A percentile compares a stretch with the other conserved stretches of the same genome.
Conservation (phyloP, 176 grass and related monocot genomes). For the Phyllostachys edulis region DNA sequence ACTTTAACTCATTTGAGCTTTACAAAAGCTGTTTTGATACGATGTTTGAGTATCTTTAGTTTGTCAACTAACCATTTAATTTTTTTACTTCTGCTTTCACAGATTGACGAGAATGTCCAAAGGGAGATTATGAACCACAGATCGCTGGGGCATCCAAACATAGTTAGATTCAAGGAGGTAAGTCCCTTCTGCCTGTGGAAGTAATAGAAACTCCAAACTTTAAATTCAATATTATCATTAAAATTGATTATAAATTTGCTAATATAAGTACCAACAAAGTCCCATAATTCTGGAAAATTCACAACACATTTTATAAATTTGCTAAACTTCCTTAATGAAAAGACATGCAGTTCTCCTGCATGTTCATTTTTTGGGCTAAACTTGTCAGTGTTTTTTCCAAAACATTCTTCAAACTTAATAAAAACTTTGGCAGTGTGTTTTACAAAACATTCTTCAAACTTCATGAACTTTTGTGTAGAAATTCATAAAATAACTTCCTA, state of each 20-base stretch:
- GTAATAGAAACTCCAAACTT: neutral
- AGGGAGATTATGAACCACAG: slow-evolving; percentile 99
- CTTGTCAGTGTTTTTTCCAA: neutral
- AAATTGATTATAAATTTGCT: neutral
- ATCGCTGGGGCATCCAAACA: slow-evolving; percentile 88
- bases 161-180: slow-evolving; percentile 96
- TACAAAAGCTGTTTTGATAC: neutral
- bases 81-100: slow-evolving; percentile 11
- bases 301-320: neutral
- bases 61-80: slow-evolving; percentile 10
- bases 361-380: too few relatives aligned
- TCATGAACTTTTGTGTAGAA: neutral
- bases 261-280: neutral
- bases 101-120: slow-evolving; percentile 99
- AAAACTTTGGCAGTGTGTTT: neutral
- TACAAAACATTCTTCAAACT: neutral
- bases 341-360: too few relatives aligned
- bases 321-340: too few relatives aligned
- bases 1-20: neutral
- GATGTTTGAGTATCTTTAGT: slow-evolving; percentile 16
- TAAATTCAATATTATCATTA: neutral
- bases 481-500: neutral
- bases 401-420: neutral
- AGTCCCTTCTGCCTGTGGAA: slow-evolving; percentile 5
- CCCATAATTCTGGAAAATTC: neutral